Evolutionary conservation across 2,329 filamentous ascomycete genomes (phyloP).

Genomic region (Paecilomyces variotii): DNA sequence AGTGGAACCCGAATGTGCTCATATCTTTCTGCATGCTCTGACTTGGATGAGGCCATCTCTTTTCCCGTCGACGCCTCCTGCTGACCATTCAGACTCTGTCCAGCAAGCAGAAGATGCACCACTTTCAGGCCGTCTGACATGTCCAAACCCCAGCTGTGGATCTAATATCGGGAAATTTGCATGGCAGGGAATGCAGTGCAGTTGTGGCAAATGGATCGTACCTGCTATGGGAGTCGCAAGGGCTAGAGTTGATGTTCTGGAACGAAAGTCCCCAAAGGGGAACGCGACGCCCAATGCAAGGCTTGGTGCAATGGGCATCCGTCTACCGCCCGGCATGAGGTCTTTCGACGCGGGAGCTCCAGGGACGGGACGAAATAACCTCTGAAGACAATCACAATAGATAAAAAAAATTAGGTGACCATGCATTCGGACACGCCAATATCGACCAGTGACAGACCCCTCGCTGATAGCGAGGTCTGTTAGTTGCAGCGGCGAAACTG

Average conservation of each 20-base stretch:
- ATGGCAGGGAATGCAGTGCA: slow-evolving; percentile 93
- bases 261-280: slow-evolving; percentile 13
- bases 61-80: slow-evolving; percentile 20
- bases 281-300: slow-evolving; percentile 11
- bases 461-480: background rate
- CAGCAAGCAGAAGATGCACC: slow-evolving; percentile 55
- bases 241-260: slow-evolving; percentile 70
- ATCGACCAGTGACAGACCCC: slow-evolving; percentile 2
- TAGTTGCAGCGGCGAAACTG: background rate
- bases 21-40: slow-evolving; percentile 85
- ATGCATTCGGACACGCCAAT: background rate
- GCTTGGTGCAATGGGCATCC: slow-evolving; percentile 25
- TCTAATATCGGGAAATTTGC: slow-evolving; percentile 86
- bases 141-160: slow-evolving; percentile 69
- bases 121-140: slow-evolving; percentile 75
- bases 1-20: slow-evolving; percentile 53
- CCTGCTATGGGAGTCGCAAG: slow-evolving; percentile 82
- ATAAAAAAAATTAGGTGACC: background rate
- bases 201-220: slow-evolving; percentile 81
- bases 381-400: slow-evolving; percentile 8
- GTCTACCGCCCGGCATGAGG: slow-evolving; percentile 33
- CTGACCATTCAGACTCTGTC: slow-evolving; percentile 1
- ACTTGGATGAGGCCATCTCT: slow-evolving; percentile 89
- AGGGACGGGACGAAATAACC: slow-evolving; percentile 16
- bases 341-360: slow-evolving; percentile 5